Evolutionary conservation across 306 rosid species (phyloP).

Genomic region (Lathyrus tuberosus): DNA sequence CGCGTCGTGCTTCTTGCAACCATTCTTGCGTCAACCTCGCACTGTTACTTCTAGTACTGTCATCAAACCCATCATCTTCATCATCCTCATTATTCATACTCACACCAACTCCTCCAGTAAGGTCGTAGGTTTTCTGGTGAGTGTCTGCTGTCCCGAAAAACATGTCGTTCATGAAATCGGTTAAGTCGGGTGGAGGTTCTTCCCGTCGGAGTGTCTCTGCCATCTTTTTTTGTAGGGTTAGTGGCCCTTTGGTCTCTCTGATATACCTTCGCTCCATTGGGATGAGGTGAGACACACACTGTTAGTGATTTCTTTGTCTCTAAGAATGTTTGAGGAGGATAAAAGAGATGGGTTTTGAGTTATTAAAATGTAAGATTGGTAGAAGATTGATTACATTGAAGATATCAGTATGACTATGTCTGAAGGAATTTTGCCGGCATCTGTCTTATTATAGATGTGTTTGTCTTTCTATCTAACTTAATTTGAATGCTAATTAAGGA

Average conservation of each 20-base stretch:
- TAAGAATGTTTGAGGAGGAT: neutral
- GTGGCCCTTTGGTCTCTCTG: slow-evolving; percentile 47
- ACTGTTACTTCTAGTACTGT: slow-evolving; percentile 58
- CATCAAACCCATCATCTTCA: slow-evolving; percentile 48
- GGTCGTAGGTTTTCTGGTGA: slow-evolving; percentile 53
- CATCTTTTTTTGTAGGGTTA: slow-evolving; percentile 46
- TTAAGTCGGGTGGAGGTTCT: slow-evolving; percentile 60
- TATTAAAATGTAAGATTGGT: neutral
- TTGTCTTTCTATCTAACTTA: slow-evolving; percentile 16
- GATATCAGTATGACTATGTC: slow-evolving; percentile 38
- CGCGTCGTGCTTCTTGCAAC: slow-evolving; percentile 71
- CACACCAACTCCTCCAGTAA: slow-evolving; percentile 45
- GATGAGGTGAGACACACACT: neutral
- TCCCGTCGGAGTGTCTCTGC: slow-evolving; percentile 36
- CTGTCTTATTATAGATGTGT: slow-evolving; percentile 40
- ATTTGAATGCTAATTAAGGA: neutral
- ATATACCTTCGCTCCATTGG: slow-evolving; percentile 38
- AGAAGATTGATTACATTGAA: slow-evolving; percentile 36
- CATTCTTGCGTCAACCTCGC: slow-evolving; percentile 67
- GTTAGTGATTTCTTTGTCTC: neutral
- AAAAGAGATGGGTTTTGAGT: neutral
- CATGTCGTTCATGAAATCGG: slow-evolving; percentile 89
- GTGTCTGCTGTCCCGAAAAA: slow-evolving; percentile 53
- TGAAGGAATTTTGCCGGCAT: slow-evolving; percentile 48
- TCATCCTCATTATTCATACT: slow-evolving; percentile 22